Evolutionary conservation across 2,329 filamentous ascomycete species (phyloP), one percentile per base, ranked within the genome.

Genomic region (Cordyceps javanica): DNA sequence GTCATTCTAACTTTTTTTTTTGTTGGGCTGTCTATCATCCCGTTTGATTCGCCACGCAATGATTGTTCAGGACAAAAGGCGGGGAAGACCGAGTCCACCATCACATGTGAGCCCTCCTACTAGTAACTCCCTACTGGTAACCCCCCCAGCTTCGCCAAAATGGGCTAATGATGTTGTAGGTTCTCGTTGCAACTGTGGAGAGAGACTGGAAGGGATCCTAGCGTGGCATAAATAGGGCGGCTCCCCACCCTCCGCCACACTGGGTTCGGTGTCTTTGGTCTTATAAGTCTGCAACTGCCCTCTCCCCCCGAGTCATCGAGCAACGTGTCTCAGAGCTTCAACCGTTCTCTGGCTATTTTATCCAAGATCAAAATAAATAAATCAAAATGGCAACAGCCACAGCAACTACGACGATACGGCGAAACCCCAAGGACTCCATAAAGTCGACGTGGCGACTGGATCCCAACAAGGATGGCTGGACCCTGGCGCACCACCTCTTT

Each of bases 401-500:
- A 4, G 34, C 42, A 28, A 55, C 42, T 13, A 39, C 53, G 5
- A 46, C 53, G 9, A 55, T 48, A 10, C 42, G 39, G 28, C 55
- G 46, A 16, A 64, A 64, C 39, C 61, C 59, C 45, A 60, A 62
- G 23, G 62, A 64, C 59, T 64, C 62, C 1, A 60, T 66, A 48
- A 59, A 60, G 58, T 65, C 63, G 23, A 66, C 63, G n/a, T 65
- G 64, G 64, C 60, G 63, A 16, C 44, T 55, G 13, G 39, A 39
- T 10, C 38, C 32, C 4, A 50, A 59, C 54, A 61, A 59, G 46
- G 50, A 49, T 14, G 34, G 60, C 13, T 65, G 63, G 64, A 61
- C 58, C 13, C 36, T 60, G 45, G 46, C 58, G 9, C 63, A 64
- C 57, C 59, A 58, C 38, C 14, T 62, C 42, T 51, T 60, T 28